These are phyloP conservation scores for Boehmeria nivea DNA, from an alignment of 306 rosid species.

Conservation along the genomic window DNA sequence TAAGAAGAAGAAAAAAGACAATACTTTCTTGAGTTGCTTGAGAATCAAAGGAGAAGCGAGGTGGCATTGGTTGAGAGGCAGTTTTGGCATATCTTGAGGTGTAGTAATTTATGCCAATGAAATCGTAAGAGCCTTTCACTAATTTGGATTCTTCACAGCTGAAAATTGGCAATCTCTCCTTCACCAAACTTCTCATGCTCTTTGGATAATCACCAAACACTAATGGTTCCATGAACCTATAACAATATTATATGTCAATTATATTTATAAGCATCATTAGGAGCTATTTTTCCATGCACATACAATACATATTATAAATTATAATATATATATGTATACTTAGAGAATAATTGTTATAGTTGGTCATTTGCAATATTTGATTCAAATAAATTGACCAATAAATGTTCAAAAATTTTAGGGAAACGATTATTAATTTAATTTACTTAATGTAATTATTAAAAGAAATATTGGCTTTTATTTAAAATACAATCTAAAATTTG, in stretches of 20 bases:
- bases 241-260: not conserved
- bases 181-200: conserved; percentile 20
- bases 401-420: too few relatives aligned
- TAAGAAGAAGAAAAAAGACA: not conserved
- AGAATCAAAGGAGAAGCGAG: not conserved
- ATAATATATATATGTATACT: too few relatives aligned
- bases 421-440: too few relatives aligned
- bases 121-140: conserved; percentile 26
- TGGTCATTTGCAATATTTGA: too few relatives aligned
- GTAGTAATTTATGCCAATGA: conserved; percentile 33
- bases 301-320: too few relatives aligned
- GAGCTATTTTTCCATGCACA: too few relatives aligned
- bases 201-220: conserved; percentile 22
- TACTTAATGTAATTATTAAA: too few relatives aligned
- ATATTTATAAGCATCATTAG: too few relatives aligned
- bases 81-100: conserved; percentile 12
- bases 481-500: too few relatives aligned
- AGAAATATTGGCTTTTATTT: not conserved
- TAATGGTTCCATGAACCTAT: conserved; percentile 19
- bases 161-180: conserved; percentile 14
- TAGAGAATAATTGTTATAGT: too few relatives aligned
- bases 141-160: conserved; percentile 4
- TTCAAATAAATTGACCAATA: too few relatives aligned
- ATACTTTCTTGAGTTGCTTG: conserved; percentile 7
- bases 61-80: not conserved